Conservation (phyloP, 2,329 filamentous ascomycete species). For the Penicillium hordei region DNA sequence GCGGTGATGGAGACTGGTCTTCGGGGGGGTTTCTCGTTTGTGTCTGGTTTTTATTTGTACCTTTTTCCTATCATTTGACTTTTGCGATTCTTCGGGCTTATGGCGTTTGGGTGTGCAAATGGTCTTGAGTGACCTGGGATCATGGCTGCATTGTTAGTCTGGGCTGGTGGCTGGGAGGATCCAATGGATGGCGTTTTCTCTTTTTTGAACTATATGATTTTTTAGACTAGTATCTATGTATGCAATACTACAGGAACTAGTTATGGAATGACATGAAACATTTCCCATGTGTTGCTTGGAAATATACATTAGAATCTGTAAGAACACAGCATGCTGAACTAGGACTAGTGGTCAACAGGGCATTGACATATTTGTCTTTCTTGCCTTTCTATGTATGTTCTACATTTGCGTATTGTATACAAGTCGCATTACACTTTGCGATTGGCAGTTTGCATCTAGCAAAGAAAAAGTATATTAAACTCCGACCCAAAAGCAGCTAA, state of each 20-base stretch:
- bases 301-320: no score
- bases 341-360: neutral
- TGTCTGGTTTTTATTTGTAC: neutral
- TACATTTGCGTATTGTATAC: neutral
- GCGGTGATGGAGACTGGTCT: neutral
- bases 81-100: neutral
- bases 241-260: neutral
- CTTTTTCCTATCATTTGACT: neutral
- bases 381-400: neutral
- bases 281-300: neutral
- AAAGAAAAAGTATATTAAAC: constrained; percentile 16
- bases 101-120: neutral
- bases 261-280: neutral
- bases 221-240: neutral
- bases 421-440: neutral
- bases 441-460: neutral
- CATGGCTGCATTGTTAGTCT: constrained; percentile 11
- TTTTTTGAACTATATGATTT: neutral
- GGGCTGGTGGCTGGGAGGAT: constrained; percentile 4
- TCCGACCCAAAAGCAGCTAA: constrained; percentile 28
- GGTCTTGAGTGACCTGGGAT: constrained; percentile 6
- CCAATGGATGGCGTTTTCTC: constrained; percentile 18
- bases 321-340: neutral
- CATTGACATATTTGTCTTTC: neutral
- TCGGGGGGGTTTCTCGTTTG: neutral